These are phyloP conservation scores for Trichoderma asperellum DNA, from an alignment of 2,329 filamentous ascomycete genomes.

Conservation along the genomic window DNA sequence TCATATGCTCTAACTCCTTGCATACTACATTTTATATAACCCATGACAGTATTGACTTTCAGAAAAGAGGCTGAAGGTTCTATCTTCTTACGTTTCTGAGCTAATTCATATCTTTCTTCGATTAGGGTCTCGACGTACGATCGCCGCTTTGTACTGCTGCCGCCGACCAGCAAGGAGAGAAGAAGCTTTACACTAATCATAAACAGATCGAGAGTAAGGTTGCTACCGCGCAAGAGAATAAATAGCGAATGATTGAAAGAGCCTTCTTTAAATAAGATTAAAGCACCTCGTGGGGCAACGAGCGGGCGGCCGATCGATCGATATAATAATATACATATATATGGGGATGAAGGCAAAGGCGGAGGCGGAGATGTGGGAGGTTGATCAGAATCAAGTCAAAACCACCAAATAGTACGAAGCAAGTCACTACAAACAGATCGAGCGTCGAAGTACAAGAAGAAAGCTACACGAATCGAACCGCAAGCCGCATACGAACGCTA, in stretches of 20 bases:
- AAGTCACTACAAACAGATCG: too few species aligned
- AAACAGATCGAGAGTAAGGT: not conserved
- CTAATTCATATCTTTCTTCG: not conserved
- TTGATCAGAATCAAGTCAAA: too few species aligned
- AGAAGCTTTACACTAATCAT: not conserved
- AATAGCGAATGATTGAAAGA: not conserved
- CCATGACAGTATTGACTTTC: not conserved
- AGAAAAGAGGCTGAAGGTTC: not conserved
- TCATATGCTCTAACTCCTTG: not conserved
- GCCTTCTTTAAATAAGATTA: too few species aligned
- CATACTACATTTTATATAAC: not conserved
- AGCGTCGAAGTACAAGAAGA: too few species aligned
- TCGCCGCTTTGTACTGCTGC: not conserved
- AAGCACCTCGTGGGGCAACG: conserved; percentile 11
- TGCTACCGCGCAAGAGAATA: not conserved
- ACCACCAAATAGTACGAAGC: too few species aligned
- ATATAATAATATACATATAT: not conserved
- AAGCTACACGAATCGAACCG: too few species aligned
- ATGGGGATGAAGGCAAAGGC: too few species aligned
- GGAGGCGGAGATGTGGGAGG: too few species aligned
- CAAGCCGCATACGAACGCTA: too few species aligned
- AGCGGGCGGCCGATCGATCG: not conserved
- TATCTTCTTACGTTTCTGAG: not conserved
- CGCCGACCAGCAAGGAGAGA: not conserved
- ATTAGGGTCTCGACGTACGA: not conserved